These are phyloP conservation scores for Aegilops longissima DNA, from an alignment of 176 grass and related monocot species.

Conservation along the genomic window DNA sequence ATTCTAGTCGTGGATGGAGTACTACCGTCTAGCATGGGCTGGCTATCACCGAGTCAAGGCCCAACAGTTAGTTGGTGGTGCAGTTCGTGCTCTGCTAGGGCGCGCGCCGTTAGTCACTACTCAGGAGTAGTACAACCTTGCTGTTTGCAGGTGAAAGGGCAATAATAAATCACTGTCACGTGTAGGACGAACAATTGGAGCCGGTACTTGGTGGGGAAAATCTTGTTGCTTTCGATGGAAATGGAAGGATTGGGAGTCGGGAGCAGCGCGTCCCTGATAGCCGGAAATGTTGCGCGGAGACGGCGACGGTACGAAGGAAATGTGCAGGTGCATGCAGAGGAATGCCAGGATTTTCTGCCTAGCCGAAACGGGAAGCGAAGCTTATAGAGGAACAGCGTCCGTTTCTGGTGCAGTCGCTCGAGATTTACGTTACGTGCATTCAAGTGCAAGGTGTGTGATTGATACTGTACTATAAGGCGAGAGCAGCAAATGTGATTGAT, in stretches of 20 bases:
- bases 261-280: not conserved
- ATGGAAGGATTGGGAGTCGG: not conserved
- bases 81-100: not conserved
- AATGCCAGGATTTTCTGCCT: conserved; percentile 5
- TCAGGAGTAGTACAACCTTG: not conserved
- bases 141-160: conserved; percentile 16
- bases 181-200: not conserved
- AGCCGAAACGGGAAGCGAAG: conserved; percentile 10
- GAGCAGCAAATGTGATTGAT: not conserved
- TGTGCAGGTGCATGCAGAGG: not conserved
- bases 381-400: not conserved
- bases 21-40: not conserved
- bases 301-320: conserved; percentile 4
- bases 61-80: not conserved
- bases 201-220: not conserved
- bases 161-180: not conserved
- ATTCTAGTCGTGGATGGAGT: not conserved
- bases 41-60: not conserved
- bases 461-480: not conserved
- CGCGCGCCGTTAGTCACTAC: not conserved
- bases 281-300: conserved; percentile 16
- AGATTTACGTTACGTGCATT: not conserved
- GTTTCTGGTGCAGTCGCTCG: not conserved
- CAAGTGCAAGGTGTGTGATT: not conserved
- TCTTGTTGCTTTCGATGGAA: not conserved